Conservation (phyloP, 768 basidiomycete species). For the Termitomyces sp. region DNA sequence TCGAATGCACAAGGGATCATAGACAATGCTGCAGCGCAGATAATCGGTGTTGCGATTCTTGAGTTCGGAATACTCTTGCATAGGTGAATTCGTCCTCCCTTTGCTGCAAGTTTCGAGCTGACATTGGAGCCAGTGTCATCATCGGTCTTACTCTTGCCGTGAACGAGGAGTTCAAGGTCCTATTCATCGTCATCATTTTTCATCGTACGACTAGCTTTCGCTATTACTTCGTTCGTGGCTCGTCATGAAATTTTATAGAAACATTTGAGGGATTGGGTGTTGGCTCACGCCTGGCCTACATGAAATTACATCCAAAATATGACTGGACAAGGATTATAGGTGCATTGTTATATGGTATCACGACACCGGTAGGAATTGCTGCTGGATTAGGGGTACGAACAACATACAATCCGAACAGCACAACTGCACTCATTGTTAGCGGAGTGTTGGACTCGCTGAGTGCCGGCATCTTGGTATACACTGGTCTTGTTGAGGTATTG, state of each 20-base stretch:
- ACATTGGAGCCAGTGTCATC: conserved; percentile 48
- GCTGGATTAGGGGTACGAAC: conserved; percentile 71
- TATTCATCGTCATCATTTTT: conserved; percentile 90
- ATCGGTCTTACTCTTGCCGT: conserved; percentile 92
- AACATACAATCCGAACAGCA: conserved; percentile 78
- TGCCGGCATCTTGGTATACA: conserved; percentile 86
- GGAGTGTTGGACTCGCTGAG: conserved; percentile 85
- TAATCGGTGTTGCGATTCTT: conserved; percentile 85
- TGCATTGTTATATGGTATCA: conserved; percentile 66
- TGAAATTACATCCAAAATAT: conserved; percentile 58
- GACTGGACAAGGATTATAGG: conserved; percentile 55
- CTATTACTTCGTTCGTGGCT: background rate
- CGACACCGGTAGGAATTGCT: conserved; percentile 88
- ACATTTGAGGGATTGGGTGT: conserved; percentile 93
- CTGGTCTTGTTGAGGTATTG: conserved; percentile 33
- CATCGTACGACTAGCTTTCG: conserved; percentile 63
- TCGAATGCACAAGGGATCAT: conserved; percentile 17
- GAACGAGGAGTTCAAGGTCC: conserved; percentile 69
- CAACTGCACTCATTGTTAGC: conserved; percentile 76
- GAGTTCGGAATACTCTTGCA: conserved; percentile 93
- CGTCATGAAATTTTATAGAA: conserved; percentile 43
- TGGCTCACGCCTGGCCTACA: conserved; percentile 82
- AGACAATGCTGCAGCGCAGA: conserved; percentile 59
- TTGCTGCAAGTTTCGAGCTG: background rate
- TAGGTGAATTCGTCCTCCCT: conserved; percentile 37